phyloP scores from a whole-genome alignment of 129 eudicot species.

The Apium graveolens region DNA sequence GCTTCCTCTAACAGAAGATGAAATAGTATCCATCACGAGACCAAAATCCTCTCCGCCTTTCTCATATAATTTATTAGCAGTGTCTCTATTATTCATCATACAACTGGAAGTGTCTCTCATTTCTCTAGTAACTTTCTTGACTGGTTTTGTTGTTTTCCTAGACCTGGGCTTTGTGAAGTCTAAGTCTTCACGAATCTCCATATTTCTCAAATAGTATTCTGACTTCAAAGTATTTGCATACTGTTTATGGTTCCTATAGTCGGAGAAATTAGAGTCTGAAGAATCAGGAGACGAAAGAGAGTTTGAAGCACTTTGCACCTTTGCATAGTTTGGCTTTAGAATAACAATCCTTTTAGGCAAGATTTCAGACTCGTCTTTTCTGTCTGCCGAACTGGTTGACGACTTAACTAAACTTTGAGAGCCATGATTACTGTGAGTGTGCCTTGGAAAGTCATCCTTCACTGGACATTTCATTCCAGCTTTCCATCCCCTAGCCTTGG shows the following conservation, averaged over 20 bases:
- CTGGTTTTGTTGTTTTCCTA: constrained; percentile 17
- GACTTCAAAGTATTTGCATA: neutral
- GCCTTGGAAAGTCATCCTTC: constrained; percentile 20
- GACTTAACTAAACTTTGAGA: constrained; percentile 6
- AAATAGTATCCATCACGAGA: neutral
- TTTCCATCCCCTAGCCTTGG: constrained; percentile 42
- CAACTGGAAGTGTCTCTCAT: constrained; percentile 10
- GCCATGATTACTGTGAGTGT: neutral
- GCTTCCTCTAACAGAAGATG: constrained; percentile 14
- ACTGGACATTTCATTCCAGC: constrained; percentile 25
- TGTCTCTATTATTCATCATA: constrained; percentile 1
- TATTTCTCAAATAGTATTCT: neutral
- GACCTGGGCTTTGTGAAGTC: constrained; percentile 6
- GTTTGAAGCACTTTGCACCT: constrained; percentile 2
- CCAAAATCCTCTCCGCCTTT: neutral
- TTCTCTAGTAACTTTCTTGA: constrained; percentile 17
- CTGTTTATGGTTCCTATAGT: constrained; percentile 3
- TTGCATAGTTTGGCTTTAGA: constrained; percentile 23
- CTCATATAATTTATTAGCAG: constrained; percentile 10
- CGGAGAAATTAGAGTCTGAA: neutral
- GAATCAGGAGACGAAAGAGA: constrained; percentile 14
- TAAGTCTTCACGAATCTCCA: neutral
- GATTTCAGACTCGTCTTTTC: neutral
- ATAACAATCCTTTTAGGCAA: constrained; percentile 24
- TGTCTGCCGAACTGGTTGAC: neutral